Base-by-base conservation (phyloP, 1,139 yeast species). In the Scheffersomyces cryptocercus region DNA sequence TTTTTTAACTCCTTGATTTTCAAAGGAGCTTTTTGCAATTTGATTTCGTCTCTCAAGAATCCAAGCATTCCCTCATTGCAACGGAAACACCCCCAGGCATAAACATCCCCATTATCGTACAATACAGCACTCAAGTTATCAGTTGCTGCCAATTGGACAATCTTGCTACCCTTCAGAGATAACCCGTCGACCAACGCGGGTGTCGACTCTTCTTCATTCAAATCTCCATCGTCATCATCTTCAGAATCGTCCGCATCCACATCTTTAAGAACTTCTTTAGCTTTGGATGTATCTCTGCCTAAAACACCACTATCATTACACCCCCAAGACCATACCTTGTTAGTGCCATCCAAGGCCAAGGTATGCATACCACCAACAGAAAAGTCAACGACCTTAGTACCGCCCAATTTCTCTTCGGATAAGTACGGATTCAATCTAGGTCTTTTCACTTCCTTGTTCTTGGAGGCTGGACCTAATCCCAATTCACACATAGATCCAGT, bases 311-410 rank as follows among this genome's bases (percentile, higher is more conserved):
- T 84, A 59, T 93, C 99, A 58, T 93, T 95, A 43, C 88, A 86
- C 46, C 99, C 99, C 99, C 99, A 93, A 3, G 97, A 87, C 97
- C 97, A 91, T 7, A 93, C 65, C 44, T 80, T 73, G 53, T 88
- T 89, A 24, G 77, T 68, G 31, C 80, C 66, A 59, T 90, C 97
- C 42, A 93, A 68, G 0, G 95, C 97, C 36, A 95, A 64, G 0
- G 87, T 81, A 60, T 93, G 99, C 85, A 95, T 93, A 40, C 99
- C 99, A 36, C 99, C 99, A 20, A 82, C 96, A 2, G 96, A 90
- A 58, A 93, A 73, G 53, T 88, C 93, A 14, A 89, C 95, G 40
- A 91, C 81, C 7, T 62, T 61, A 8, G 64, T 58, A 14, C 64
- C 67, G 9, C 42, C 36, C 8, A 78, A 77, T 5, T 73, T 75